Evolutionary conservation across 495 filamentous ascomycete species (phyloP).

Genomic region (Trichocladium antarcticum): DNA sequence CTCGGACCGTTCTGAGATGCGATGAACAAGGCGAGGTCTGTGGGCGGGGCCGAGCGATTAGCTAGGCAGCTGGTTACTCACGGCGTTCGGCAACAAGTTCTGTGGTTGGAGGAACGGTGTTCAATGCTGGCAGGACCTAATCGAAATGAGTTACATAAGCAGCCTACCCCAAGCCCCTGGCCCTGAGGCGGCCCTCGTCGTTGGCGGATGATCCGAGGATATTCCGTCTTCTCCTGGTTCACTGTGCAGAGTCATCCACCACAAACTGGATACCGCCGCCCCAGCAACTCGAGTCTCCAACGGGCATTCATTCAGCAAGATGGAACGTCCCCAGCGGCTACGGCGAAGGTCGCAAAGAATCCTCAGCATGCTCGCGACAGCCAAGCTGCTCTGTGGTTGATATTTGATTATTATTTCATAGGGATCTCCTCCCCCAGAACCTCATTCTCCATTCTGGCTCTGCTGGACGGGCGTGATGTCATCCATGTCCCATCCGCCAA

Average conservation of each 20-base stretch:
- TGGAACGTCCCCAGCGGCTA: not conserved
- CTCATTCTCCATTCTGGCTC: not conserved
- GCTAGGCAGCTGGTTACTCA: conserved; percentile 5
- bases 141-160: conserved; percentile 21
- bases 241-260: not conserved
- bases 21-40: not conserved
- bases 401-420: no score
- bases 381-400: no score
- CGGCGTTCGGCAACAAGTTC: not conserved
- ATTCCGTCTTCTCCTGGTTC: not conserved
- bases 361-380: no score
- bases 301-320: no score
- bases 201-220: conserved; percentile 3
- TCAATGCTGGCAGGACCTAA: conserved; percentile 13
- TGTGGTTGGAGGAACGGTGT: conserved; percentile 14
- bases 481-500: no score
- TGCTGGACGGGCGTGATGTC: not conserved
- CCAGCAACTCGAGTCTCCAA: no score
- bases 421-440: no score
- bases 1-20: no score
- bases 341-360: not conserved
- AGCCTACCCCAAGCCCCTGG: not conserved
- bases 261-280: no score
- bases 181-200: not conserved
- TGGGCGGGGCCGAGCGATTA: not conserved